These are phyloP conservation scores for Coemansia sp. DNA, from an alignment of 192 early-diverging fungal species.

Conservation along the genomic window DNA sequence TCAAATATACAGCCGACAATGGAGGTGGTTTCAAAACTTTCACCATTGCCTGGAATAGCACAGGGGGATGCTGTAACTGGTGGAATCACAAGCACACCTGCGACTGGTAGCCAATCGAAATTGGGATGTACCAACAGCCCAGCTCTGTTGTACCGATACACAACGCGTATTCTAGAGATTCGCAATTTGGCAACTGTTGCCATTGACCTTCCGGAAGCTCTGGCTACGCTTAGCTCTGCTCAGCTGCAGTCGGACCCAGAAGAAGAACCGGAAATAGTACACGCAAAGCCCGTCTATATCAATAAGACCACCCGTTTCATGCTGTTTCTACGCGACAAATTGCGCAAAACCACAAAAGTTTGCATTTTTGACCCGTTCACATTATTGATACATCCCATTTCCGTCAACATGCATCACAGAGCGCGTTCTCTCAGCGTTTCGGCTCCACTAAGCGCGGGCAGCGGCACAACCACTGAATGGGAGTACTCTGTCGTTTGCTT, in stretches of 20 bases:
- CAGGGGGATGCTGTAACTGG: constrained; percentile 1
- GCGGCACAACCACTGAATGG: constrained; percentile 41
- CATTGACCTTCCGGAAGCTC: constrained; percentile 19
- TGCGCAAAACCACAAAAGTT: constrained; percentile 12
- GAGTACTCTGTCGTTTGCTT: constrained; percentile 43
- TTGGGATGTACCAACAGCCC: background rate
- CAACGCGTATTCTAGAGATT: constrained; percentile 36
- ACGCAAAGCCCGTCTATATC: constrained; percentile 26
- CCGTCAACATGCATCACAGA: constrained; percentile 24
- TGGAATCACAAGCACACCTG: constrained; percentile 14
- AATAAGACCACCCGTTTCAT: constrained; percentile 23
- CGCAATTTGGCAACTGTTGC: constrained; percentile 16
- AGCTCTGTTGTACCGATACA: constrained; percentile 36
- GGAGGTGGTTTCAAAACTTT: background rate
- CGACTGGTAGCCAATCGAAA: constrained; percentile 6
- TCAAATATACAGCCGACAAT: background rate
- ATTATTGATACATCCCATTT: constrained; percentile 20
- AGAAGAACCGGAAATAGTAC: constrained; percentile 30
- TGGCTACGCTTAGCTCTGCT: constrained; percentile 35
- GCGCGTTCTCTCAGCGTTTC: constrained; percentile 31
- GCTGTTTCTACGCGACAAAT: constrained; percentile 29
- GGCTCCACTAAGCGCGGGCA: constrained; percentile 26
- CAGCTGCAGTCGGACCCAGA: constrained; percentile 29
- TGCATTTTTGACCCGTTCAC: constrained; percentile 42
- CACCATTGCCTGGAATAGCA: background rate